A percentile compares a stretch with the other conserved stretches of the same genome.
phyloP scores from a whole-genome alignment of 345 rosid genomes.

The Gossypium australe region DNA sequence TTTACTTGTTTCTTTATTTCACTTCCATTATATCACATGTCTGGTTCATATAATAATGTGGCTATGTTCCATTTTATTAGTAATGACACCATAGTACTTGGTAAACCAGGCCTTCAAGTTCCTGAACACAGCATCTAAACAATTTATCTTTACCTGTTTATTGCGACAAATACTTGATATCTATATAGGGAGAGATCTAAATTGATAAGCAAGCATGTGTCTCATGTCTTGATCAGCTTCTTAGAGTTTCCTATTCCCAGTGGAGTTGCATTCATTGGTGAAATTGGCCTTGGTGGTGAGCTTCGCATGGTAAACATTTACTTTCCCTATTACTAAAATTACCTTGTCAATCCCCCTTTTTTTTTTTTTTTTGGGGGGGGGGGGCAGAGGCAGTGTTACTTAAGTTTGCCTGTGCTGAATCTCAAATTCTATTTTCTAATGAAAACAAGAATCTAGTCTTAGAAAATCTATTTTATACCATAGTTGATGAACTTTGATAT shows the following conservation, averaged over 20 bases:
- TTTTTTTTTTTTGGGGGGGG: no score
- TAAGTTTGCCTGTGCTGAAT: background rate
- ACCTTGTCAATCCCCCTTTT: background rate
- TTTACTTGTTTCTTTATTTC: background rate
- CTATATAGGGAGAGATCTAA: background rate
- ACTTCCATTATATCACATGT: background rate
- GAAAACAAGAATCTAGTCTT: background rate
- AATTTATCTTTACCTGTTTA: background rate
- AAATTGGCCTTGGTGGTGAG: constrained; percentile 85
- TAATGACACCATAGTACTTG: background rate
- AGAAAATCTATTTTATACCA: background rate
- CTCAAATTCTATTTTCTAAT: background rate
- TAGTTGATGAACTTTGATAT: background rate
- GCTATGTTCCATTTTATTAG: background rate
- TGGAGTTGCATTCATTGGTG: constrained; percentile 74
- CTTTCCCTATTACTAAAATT: background rate
- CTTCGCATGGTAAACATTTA: constrained; percentile 55
- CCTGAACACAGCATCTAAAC: background rate
- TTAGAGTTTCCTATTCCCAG: constrained; percentile 85
- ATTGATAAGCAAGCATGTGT: background rate
- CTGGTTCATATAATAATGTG: background rate
- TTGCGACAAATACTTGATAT: background rate
- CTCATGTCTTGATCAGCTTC: constrained; percentile 47
- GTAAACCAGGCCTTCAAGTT: background rate
- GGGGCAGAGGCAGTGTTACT: no score